Evolutionary conservation across 1,139 yeast species (phyloP), one percentile per base, ranked within the genome.

Genomic region (Lodderomyces elongisporus): DNA sequence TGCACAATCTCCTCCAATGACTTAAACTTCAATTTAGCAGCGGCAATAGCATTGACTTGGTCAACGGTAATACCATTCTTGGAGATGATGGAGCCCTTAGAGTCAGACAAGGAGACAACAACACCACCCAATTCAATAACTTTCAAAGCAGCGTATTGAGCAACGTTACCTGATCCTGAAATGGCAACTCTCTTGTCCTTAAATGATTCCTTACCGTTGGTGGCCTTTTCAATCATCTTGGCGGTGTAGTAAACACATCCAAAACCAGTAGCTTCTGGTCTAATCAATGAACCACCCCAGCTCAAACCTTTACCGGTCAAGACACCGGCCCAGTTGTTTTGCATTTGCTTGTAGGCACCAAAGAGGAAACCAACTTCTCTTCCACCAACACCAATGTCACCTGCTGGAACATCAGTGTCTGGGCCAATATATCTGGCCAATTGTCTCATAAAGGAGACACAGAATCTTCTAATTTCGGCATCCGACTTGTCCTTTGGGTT

Each of bases 231-330:
- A 65, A 91, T 87, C 96, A 89, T 91, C 70, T 89, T 87, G 70
- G 87, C 95, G 49, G 89, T 94, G 70, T 85, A 89, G 80, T 91
- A 91, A 48, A 91, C 94, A 43, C 85, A 73, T 68, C 98, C 98
- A 73, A 80, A 91, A 66, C 98, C 98, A 45, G 98, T 91, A 47
- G 98, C 98, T 77, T 91, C 98, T 47, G 97, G 96, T 70, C 98
- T 85, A 68, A 91, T 88, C 62, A 89, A 77, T 52, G 97, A 89
- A 59, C 97, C 98, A 77, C 98, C 98, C 96, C 96, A 91, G 61
- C 81, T 70, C 58, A 88, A 76, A 56, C 96, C 97, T 74, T 91
- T 91, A 70, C 98, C 97, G 58, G 98, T 91, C 54, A 91, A 76
- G 38, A 89, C 91, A 77, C 97, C 97, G 60, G 91, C 91, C 83